Base-by-base conservation (phyloP, 805 yeast genomes). In the Zygosaccharomyces pseudorouxii region DNA sequence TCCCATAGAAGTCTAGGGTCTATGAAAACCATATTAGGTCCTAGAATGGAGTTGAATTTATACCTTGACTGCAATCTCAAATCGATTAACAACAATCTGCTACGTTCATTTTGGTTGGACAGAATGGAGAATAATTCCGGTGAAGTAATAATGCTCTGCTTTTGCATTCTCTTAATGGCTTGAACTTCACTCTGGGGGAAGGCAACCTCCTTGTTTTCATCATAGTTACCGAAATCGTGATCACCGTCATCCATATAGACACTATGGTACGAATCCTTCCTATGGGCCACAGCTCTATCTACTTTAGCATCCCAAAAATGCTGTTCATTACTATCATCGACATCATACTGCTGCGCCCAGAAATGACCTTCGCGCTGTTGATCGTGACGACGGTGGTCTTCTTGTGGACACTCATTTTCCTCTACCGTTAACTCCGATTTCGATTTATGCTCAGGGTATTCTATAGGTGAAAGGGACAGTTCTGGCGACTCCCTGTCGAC, bases 91-190 rank as follows among this genome's bases (percentile, higher is more conserved):
- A 76, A 49, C 19, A 64, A 18, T 19, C 55, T 54, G 2, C 52
- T 37, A 1, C 79, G 77, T 33, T 75, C 76, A 48, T 79, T 71
- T 27, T 75, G 75, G 48, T 69, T 71, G 45, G 68, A 71, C 44
- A 80, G 64, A 14, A 72, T 71, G 3, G 75, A 67, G 47, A 79
- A 62, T 3, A 79, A 58, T 65, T 70, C 65, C 23, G 65, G 69
- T 8, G 76, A 60, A 0, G 76, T 60, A 4, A 71, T 64, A 11
- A 66, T 60, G 3, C 93, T 92, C 61, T 86, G 92, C 41, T 59
- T 63, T 42, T 66, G 68, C 31, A 65, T 45, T 29, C 62, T 54
- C 38, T 63, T 59, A 38, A 65, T 45, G 19, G 56, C 52, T 36
- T 61, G 61, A 11, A 57, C 53, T 22, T 53, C 55, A 38, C 53